A percentile compares a stretch with the other conserved stretches of the same genome.
Conservation (phyloP, 108 stramenopile genomes). For the Cyclotella cryptica region DNA sequence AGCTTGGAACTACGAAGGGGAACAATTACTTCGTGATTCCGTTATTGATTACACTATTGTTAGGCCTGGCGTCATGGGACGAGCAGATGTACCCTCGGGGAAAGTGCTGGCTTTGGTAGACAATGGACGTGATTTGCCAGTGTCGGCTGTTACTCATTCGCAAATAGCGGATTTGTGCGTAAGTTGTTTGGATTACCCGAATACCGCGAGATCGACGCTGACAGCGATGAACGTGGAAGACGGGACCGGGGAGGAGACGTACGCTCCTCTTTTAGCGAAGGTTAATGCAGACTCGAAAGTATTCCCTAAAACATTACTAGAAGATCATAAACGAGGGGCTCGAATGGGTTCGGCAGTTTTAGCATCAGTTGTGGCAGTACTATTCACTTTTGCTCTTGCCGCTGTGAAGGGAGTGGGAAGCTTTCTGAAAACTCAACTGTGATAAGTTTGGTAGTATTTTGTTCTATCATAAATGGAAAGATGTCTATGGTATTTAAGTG, state of each 20-base stretch:
- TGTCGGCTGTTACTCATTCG: slow-evolving; percentile 55
- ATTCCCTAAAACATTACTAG: slow-evolving; percentile 46
- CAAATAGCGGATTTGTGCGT: slow-evolving; percentile 70
- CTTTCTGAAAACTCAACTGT: not conserved
- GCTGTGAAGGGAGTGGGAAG: slow-evolving; percentile 15
- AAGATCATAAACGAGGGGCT: slow-evolving; percentile 50
- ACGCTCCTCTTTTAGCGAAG: slow-evolving; percentile 53
- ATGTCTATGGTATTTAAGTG: too few species aligned
- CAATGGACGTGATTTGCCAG: slow-evolving; percentile 73
- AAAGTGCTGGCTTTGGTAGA: slow-evolving; percentile 60
- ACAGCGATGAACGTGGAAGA: slow-evolving; percentile 61
- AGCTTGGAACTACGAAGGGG: slow-evolving; percentile 87
- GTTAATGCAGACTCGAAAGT: slow-evolving; percentile 55
- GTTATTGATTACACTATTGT: slow-evolving; percentile 77
- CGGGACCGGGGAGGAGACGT: slow-evolving; percentile 52
- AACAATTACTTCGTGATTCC: slow-evolving; percentile 59
- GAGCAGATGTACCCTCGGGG: slow-evolving; percentile 28
- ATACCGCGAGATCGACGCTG: slow-evolving; percentile 56
- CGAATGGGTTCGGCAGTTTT: slow-evolving; percentile 40
- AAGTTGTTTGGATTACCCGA: slow-evolving; percentile 54
- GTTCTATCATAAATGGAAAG: too few species aligned
- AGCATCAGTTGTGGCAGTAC: slow-evolving; percentile 35
- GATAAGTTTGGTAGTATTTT: too few species aligned
- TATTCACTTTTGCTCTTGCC: slow-evolving; percentile 19
- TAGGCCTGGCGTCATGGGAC: slow-evolving; percentile 70